Evolutionary conservation across 2,329 filamentous ascomycete genomes (phyloP), one percentile per base, ranked within the genome.

Genomic region (Dactylellina sp.): DNA sequence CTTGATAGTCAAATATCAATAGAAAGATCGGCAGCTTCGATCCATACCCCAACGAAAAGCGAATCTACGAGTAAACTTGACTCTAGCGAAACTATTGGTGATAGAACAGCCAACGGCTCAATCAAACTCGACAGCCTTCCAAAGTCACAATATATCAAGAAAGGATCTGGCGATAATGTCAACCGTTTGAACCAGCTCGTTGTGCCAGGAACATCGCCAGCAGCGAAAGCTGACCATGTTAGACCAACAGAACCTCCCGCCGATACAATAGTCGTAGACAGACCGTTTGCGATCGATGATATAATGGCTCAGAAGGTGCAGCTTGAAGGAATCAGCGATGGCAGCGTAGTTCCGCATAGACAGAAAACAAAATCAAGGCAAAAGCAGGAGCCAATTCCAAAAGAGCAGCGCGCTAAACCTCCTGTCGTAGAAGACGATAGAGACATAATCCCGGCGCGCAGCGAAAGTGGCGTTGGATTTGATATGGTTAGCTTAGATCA

Each of bases 1-100:
- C 24, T 60, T 2, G 68, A 72, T 32, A 72, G 68, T 12, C 68
- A 72, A n/a, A 59, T 39, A 16, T 25, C 53, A 3, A 55, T 60
- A 25, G 68, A 60, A n/a, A 37, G 14, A 49, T 20, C 25, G 12
- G 44, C 12, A 46, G 24, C 14, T 42, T n/a, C 24, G 35, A 18
- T 37, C 18, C 18, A 6, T 56, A 64, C 25, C 22, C 28, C 32
- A 1, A 40, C 52, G 9, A 28, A 32, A 18, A 52, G 14, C n/a
- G 3, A 18, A 16, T 7, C n/a, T 37, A 25, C 18, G 2, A 24
- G 20, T 4, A n/a, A 35, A 40, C 6, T 3, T 3, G 11, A 40
- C 5, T 7, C n/a, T 6, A 16, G 14, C 9, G 12, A 9, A 32
- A 32, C 28, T 9, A 32, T 32, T 32, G 28, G 12, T 12, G 37